Conservation (phyloP, 1,284 basidiomycete genomes). For the Porodaedalea pini region DNA sequence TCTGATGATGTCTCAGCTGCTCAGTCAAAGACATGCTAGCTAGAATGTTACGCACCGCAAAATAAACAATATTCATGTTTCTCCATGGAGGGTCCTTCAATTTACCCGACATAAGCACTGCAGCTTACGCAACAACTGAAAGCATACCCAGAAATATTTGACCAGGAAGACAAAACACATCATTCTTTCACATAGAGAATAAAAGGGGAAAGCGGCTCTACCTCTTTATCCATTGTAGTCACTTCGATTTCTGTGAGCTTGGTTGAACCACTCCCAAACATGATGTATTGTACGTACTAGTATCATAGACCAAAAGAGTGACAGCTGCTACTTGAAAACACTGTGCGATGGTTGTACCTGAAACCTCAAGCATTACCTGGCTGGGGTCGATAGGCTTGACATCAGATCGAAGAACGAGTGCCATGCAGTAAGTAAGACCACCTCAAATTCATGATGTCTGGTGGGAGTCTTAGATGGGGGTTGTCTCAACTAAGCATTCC, state of each 20-base stretch:
- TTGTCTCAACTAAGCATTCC: too few relatives aligned
- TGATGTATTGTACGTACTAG: neutral
- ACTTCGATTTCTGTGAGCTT: neutral
- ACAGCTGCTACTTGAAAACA: neutral
- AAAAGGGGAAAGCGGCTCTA: too few relatives aligned
- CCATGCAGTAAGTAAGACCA: too few relatives aligned
- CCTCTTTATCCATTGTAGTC: neutral
- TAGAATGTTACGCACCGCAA: neutral
- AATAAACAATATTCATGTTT: too few relatives aligned
- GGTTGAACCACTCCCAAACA: neutral
- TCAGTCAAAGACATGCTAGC: neutral
- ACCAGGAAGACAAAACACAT: neutral
- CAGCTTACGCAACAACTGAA: too few relatives aligned
- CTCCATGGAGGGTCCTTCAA: neutral
- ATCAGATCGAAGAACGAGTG: neutral
- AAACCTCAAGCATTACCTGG: neutral
- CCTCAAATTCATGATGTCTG: too few relatives aligned
- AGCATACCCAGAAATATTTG: constrained; percentile 2
- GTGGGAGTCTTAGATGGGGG: too few relatives aligned
- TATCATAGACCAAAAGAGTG: neutral
- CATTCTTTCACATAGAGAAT: neutral
- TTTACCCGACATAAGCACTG: neutral
- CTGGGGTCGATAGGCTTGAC: neutral
- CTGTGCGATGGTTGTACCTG: neutral
- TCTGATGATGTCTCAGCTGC: neutral